Base-by-base conservation (phyloP, 179 eudicot species). In the Silene noctiflora region DNA sequence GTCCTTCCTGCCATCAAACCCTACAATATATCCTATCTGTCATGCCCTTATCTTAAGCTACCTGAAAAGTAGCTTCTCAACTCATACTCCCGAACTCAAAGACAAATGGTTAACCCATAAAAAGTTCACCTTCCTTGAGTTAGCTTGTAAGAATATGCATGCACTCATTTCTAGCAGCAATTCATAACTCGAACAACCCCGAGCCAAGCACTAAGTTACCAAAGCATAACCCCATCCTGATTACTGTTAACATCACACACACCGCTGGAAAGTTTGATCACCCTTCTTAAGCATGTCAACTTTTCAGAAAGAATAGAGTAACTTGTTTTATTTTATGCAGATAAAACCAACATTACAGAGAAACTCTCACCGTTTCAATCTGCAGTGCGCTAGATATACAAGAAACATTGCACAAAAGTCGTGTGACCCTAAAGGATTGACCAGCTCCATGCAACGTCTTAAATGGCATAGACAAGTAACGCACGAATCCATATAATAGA, bases 361-460 rank as follows among this genome's bases (percentile, higher is more conserved):
- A 78, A 27, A 58, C 69, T 19, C 91, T 87, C 73, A 93, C 98
- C 92, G 89, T 62, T 81, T 91, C 96, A 64, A 93, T 86, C 80
- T 93, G 91, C 82, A 93, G 79, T 17, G 88, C 75, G n/a, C 89
- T 81, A 33, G 94, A 93, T 77, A 83, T 67, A 63, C 86, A 88
- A 33, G 89, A 80, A 77, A 87, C 81, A 69, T 94, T 89, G 81
- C 98, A 93, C 31, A 90, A 35, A 29, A 83, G 85, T 35, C 85
- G 78, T 44, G 90, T 82, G 79, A 89, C 89, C 39, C 96, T 89
- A 60, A 91, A 79, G 4, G 92, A 82, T 77, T 88, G 89, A 76
- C 93, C 84, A 72, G 84, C 92, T 63, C 90, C 90, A 27, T 90
- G 92, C 83, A 88, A 69, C 61, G 91, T 87, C 83, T 88, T 93